phyloP scores from a whole-genome alignment of 1,139 yeast genomes.

The Diutina ranongensis region DNA sequence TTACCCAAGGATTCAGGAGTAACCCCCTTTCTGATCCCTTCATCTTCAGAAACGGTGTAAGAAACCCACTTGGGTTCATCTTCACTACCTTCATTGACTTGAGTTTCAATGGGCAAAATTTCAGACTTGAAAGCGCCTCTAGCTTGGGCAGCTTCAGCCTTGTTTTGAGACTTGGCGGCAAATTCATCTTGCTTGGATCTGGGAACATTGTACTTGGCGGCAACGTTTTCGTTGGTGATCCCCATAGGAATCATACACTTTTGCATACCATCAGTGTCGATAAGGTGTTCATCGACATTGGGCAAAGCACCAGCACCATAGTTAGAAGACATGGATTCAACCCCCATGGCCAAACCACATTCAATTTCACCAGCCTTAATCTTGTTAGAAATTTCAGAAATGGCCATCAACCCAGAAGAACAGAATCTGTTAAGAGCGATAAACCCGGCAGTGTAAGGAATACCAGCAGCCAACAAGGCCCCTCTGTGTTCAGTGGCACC shows the following conservation, averaged over 20 bases:
- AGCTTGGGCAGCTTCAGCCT: constrained; percentile 66
- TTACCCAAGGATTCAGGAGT: constrained; percentile 65
- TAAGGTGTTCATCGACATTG: constrained; percentile 15
- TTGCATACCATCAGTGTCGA: constrained; percentile 24
- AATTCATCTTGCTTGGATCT: constrained; percentile 75
- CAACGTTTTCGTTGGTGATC: constrained; percentile 72
- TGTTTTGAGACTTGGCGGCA: constrained; percentile 75
- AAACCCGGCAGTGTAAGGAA: constrained; percentile 54
- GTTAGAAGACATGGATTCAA: constrained; percentile 80
- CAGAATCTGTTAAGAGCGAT: constrained; percentile 87
- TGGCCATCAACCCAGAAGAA: constrained; percentile 86
- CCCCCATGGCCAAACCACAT: constrained; percentile 86
- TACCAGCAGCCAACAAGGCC: constrained; percentile 41
- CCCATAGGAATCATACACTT: constrained; percentile 87
- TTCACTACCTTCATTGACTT: constrained; percentile 35
- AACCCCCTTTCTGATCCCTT: constrained; percentile 85
- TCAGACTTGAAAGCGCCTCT: constrained; percentile 74
- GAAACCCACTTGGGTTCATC: constrained; percentile 18
- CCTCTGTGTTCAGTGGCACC: constrained; percentile 92
- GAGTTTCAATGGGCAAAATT: constrained; percentile 63
- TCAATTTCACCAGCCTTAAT: constrained; percentile 80
- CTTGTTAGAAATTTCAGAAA: constrained; percentile 81
- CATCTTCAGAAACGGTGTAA: constrained; percentile 58
- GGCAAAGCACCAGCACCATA: constrained; percentile 50
- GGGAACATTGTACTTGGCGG: constrained; percentile 46